Evolutionary conservation across 805 yeast genomes (phyloP).

Genomic region (Teunomyces gatunensis): DNA sequence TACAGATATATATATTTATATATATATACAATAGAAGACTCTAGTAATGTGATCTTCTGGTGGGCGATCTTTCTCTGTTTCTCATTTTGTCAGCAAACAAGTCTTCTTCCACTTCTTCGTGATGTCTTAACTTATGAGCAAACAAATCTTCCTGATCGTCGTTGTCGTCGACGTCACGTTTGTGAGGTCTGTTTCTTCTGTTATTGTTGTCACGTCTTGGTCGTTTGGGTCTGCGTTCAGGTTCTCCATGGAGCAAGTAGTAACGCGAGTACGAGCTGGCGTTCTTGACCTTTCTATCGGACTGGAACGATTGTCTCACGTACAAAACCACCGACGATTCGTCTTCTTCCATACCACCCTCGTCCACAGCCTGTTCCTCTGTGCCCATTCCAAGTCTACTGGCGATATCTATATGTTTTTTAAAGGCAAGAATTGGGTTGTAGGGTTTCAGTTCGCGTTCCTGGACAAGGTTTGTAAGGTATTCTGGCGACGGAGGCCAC

Average conservation of each 20-base stretch:
- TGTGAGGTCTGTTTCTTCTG: background rate
- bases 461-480: constrained; percentile 16
- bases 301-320: constrained; percentile 49
- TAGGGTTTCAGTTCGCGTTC: constrained; percentile 43
- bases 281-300: constrained; percentile 56
- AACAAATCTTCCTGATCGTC: constrained; percentile 20
- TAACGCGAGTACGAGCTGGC: constrained; percentile 60
- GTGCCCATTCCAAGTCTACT: constrained; percentile 25
- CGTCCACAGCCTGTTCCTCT: constrained; percentile 10
- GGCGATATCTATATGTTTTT: constrained; percentile 27
- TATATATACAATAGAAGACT: background rate
- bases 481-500: constrained; percentile 1
- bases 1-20: background rate
- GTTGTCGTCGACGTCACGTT: constrained; percentile 7
- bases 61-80: constrained; percentile 2
- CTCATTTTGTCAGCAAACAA: constrained; percentile 31
- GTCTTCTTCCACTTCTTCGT: constrained; percentile 25
- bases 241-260: constrained; percentile 71
- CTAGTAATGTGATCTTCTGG: constrained; percentile 4
- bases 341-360: constrained; percentile 38
- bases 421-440: constrained; percentile 32
- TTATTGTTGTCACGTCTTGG: constrained; percentile 10
- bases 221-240: constrained; percentile 43
- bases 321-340: constrained; percentile 34
- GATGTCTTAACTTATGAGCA: constrained; percentile 15